Conservation (phyloP, 176 grass and related monocot genomes). For the Oryza meridionalis region DNA sequence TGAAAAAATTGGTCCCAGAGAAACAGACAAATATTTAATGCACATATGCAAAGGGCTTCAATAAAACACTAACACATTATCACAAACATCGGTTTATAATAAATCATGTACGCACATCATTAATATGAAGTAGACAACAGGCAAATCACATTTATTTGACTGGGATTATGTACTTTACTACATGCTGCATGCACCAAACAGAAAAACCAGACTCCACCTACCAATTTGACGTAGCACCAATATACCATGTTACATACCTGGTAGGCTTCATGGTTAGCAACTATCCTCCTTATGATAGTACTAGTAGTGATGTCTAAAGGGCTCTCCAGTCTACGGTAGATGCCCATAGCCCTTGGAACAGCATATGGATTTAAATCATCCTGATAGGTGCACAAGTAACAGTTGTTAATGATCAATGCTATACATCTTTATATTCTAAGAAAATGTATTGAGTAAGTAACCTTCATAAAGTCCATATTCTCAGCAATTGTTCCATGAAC, state of each 20-base stretch:
- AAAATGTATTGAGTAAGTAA: constrained; percentile 26
- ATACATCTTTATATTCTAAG: constrained; percentile 12
- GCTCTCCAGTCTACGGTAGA: constrained; percentile 70
- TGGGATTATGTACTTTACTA: constrained; percentile 19
- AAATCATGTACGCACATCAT: constrained; percentile 13
- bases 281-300: constrained; percentile 96
- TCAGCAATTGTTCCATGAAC: constrained; percentile 83
- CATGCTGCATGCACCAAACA: constrained; percentile 7
- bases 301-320: constrained; percentile 92
- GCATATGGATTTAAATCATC: constrained; percentile 87
- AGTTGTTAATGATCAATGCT: constrained; percentile 23
- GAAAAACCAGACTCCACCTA: background rate
- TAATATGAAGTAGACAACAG: constrained; percentile 34
- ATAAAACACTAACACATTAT: constrained; percentile 18
- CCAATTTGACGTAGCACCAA: background rate
- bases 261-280: constrained; percentile 95
- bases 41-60: constrained; percentile 26
- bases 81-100: constrained; percentile 25
- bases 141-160: constrained; percentile 29
- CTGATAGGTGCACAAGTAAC: constrained; percentile 41
- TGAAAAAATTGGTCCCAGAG: constrained; percentile 23
- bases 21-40: constrained; percentile 36
- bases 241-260: constrained; percentile 55
- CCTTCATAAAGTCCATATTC: constrained; percentile 80
- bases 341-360: constrained; percentile 81